Conservation (phyloP, 2,329 filamentous ascomycete species). For the Fusarium torulosum region DNA sequence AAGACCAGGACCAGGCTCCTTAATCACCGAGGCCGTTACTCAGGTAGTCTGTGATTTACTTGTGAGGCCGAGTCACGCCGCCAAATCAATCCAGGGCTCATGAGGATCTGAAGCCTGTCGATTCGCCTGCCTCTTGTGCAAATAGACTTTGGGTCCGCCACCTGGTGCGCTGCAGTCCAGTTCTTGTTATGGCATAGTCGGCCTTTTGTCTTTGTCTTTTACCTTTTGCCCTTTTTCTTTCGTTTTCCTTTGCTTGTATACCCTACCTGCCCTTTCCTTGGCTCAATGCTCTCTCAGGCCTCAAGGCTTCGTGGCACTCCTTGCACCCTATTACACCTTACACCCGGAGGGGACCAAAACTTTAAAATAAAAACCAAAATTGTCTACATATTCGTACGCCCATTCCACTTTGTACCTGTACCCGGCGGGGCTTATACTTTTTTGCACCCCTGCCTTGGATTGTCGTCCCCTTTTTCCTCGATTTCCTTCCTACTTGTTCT, state of each 20-base stretch:
- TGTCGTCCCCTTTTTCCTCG: constrained; percentile 24
- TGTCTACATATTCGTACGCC: constrained; percentile 22
- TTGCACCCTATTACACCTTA: constrained; percentile 6
- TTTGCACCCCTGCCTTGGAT: constrained; percentile 25
- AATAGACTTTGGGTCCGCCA: constrained; percentile 48
- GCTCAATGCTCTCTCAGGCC: constrained; percentile 25
- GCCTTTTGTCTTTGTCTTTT: constrained; percentile 23
- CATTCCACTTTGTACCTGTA: constrained; percentile 22
- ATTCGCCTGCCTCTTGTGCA: constrained; percentile 38
- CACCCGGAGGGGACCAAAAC: constrained; percentile 35
- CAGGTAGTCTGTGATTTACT: constrained; percentile 12
- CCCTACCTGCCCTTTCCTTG: constrained; percentile 27
- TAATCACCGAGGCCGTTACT: constrained; percentile 8
- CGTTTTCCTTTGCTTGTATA: background rate
- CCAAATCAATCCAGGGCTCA: constrained; percentile 20
- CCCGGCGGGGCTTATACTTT: background rate
- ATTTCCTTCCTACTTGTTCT: constrained; percentile 12
- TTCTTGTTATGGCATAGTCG: constrained; percentile 35
- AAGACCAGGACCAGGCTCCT: constrained; percentile 4
- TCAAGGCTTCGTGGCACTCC: constrained; percentile 30
- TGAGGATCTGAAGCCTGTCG: constrained; percentile 32
- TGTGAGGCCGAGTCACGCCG: constrained; percentile 37
- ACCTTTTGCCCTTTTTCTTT: constrained; percentile 2
- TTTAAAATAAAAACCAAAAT: constrained; percentile 36
- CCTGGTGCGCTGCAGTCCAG: constrained; percentile 16